Conservation (phyloP, 164 flowering plant species). For the Tetracentron sinense region DNA sequence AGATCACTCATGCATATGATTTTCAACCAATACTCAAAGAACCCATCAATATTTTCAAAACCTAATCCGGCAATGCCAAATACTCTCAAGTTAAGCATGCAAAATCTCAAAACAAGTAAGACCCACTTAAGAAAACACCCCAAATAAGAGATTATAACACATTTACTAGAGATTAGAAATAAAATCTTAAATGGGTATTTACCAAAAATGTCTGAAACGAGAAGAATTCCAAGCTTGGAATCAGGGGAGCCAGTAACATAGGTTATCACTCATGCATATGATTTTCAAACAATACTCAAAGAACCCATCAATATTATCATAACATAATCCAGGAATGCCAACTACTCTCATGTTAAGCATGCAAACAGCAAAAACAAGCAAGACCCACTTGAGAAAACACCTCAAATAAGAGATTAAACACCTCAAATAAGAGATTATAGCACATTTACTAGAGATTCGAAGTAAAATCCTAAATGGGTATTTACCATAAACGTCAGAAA, state of each 20-base stretch:
- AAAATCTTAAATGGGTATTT: slow-evolving; percentile 1
- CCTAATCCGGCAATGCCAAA: too few relatives aligned
- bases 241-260: slow-evolving; percentile 51
- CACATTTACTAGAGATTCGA: neutral
- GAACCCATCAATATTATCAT: neutral
- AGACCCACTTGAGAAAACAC: neutral
- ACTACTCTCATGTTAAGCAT: neutral
- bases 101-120: neutral
- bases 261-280: slow-evolving; percentile 11
- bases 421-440: neutral
- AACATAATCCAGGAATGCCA: neutral
- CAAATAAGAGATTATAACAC: neutral
- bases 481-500: slow-evolving; percentile 32
- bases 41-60: too few relatives aligned
- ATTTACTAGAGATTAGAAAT: neutral
- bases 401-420: neutral
- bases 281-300: neutral
- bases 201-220: slow-evolving; percentile 70
- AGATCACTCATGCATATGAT: too few relatives aligned
- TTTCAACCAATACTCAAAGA: too few relatives aligned
- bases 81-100: too few relatives aligned
- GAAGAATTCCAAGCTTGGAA: slow-evolving; percentile 53
- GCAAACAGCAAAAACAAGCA: neutral
- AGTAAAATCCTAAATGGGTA: neutral
- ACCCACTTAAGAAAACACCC: neutral